Base-by-base conservation (phyloP, 2,329 filamentous ascomycete species). In the Clonostachys byssicola region DNA sequence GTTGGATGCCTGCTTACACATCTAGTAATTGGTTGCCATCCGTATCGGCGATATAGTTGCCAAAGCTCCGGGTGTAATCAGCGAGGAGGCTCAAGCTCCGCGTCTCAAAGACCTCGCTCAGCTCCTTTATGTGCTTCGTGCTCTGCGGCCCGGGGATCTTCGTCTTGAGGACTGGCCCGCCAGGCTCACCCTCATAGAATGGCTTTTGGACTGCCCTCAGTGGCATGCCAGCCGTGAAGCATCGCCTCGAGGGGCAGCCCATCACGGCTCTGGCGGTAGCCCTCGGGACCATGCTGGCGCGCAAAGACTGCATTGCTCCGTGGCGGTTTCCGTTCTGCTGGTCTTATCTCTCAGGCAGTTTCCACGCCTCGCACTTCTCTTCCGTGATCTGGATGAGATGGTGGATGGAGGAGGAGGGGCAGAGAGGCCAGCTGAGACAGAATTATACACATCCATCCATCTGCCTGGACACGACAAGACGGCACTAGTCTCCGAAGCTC, bases 91-190 rank as follows among this genome's bases (percentile, higher is more conserved):
- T 95, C 72, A 92, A 71, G 68, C 86, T 90, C 51, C 90, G 80
- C 6, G 88, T 92, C 66, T 95, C 90, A 61, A 94, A 95, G 50
- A 95, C 87, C 61, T 84, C 74, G 68, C 87, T 74, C 52, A 95
- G 78, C 64, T 89, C 81, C 52, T 82, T 73, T 52, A 88, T 83
- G 44, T 80, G 78, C 57, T 82, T 78, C 71, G 83, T 77, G 66
- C 85, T 83, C 71, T 85, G 78, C 38, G 89, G 89, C 1, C 90
- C 90, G 1, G 90, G 90, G 48, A 95, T 87, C 59, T 66, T 30
- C 20, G 77, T 79, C 69, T 78, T 78, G 58, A 83, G 61, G 5
- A 70, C 59, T 30, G 80, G 80, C 23, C 61, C 71, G 30, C 70
- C 65, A 40, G 79, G 79, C 68, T 83, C 80, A 47, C 69, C 69